Evolutionary conservation across 2,329 filamentous ascomycete genomes (phyloP), one percentile per base, ranked within the genome.

Genomic region (Reticulascus tulasneorum): DNA sequence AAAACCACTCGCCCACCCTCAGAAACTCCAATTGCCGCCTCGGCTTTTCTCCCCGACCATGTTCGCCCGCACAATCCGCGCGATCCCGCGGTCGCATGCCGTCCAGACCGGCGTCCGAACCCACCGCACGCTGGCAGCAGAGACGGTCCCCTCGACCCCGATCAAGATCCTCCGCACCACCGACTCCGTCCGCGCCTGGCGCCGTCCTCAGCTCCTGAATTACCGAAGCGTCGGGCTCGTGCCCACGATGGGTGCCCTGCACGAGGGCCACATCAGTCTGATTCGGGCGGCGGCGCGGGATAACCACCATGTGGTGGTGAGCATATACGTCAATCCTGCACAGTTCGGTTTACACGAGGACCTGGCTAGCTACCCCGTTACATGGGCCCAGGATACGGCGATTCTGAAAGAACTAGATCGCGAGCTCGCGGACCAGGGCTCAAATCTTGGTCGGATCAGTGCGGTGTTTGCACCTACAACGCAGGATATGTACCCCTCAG

Each of bases 211-310:
- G 42, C 64, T 79, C 23, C 63, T 79, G 41, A 72, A 80, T 52
- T 76, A 83, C 50, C 78, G 83, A 38, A 82, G 81, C 28, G 81
- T 98, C 39, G 88, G 85, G 40, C 79, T 98, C 19, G 89, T 98
- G 23, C 93, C 93, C 2, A 98, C 93, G 21, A 97, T 98, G 93
- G 93, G 93, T 45, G 93, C 93, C 32, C 75, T 98, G n/a, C 93
- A 98, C 62, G 77, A 81, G 37, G 93, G 93, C 25, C 93, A 98
- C 63, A 64, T 95, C 33, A 85, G 86, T 4, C 75, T 98, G 16
- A 84, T 95, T 52, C 84, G 87, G 40, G 77, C 82, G 49, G 93
- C 93, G 4, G 90, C 90, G 2, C 69, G 73, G 30, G 87, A 94
- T 52, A 93, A 89, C 64, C 84, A 86, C 47, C 77, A 89, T 50